These are phyloP conservation scores for Schwanniomyces sp. DNA, from an alignment of 805 yeast genomes.

Conservation along the genomic window DNA sequence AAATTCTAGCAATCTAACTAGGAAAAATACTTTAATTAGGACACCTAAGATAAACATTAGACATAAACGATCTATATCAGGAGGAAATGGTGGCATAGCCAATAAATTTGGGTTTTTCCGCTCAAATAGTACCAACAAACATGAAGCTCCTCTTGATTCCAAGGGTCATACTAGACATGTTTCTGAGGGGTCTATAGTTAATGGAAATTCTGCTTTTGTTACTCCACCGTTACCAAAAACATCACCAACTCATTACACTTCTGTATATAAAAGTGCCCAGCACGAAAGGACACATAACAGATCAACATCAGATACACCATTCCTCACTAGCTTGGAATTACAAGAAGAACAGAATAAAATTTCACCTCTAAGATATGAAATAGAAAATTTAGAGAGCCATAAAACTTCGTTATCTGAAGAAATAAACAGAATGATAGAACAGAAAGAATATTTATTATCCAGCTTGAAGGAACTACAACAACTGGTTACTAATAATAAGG, in stretches of 20 bases:
- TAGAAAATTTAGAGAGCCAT: constrained; percentile 32
- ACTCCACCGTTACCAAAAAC: constrained; percentile 46
- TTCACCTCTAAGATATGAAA: constrained; percentile 29
- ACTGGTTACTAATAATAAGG: constrained; percentile 41
- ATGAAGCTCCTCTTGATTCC: constrained; percentile 5
- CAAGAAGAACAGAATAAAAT: constrained; percentile 7
- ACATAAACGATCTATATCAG: constrained; percentile 42
- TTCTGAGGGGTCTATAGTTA: constrained; percentile 36
- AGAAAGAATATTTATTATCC: constrained; percentile 17
- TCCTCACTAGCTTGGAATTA: constrained; percentile 17
- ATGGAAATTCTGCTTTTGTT: constrained; percentile 31
- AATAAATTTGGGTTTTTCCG: constrained; percentile 36
- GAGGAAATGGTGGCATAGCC: constrained; percentile 27
- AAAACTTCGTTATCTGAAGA: constrained; percentile 24
- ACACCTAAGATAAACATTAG: constrained; percentile 34
- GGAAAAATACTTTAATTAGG: constrained; percentile 27
- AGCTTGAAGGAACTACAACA: constrained; percentile 39
- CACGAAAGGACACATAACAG: constrained; percentile 32
- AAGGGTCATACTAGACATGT: constrained; percentile 38
- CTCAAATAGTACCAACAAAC: constrained; percentile 11
- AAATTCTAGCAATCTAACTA: constrained; percentile 11
- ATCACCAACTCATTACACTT: constrained; percentile 16
- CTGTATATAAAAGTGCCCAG: constrained; percentile 4
- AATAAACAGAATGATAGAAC: constrained; percentile 24
- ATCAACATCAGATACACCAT: constrained; percentile 45